Evolutionary conservation across 257 asterid genomes (phyloP).

Genomic region (Petrea volubilis): DNA sequence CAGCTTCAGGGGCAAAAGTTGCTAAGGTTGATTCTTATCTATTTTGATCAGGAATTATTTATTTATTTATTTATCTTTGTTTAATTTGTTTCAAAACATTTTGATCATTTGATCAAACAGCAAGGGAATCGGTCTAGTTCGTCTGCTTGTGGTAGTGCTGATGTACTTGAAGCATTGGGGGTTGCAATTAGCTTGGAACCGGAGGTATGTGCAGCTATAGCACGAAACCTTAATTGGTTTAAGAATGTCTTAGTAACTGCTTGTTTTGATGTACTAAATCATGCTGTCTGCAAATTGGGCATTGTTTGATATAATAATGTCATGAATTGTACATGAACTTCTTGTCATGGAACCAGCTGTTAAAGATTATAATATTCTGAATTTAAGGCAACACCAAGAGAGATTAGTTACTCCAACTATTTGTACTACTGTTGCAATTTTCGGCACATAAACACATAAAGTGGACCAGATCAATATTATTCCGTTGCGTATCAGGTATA

Average conservation of each 20-base stretch:
- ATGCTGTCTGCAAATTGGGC: neutral
- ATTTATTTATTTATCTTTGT: neutral
- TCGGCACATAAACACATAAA: too few relatives aligned
- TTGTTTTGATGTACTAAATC: neutral
- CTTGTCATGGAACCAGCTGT: neutral
- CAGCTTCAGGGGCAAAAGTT: constrained; percentile 94
- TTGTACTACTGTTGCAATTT: too few relatives aligned
- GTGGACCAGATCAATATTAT: too few relatives aligned
- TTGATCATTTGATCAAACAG: constrained; percentile 49
- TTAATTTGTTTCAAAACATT: neutral
- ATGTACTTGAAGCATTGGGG: constrained; percentile 87
- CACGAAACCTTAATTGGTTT: neutral
- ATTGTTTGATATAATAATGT: neutral
- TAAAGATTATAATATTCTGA: neutral
- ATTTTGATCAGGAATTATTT: neutral
- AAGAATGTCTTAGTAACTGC: neutral
- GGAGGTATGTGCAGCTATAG: constrained; percentile 54
- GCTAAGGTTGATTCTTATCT: constrained; percentile 66
- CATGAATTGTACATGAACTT: neutral
- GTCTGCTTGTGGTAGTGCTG: constrained; percentile 99
- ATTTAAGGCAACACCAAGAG: neutral
- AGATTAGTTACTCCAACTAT: too few relatives aligned
- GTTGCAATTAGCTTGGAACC: constrained; percentile 80
- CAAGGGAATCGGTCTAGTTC: constrained; percentile 97
- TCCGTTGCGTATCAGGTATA: too few relatives aligned